Evolutionary conservation across 805 yeast genomes (phyloP), one percentile per base, ranked within the genome.

Genomic region (Saccharomycopsis capsularis): DNA sequence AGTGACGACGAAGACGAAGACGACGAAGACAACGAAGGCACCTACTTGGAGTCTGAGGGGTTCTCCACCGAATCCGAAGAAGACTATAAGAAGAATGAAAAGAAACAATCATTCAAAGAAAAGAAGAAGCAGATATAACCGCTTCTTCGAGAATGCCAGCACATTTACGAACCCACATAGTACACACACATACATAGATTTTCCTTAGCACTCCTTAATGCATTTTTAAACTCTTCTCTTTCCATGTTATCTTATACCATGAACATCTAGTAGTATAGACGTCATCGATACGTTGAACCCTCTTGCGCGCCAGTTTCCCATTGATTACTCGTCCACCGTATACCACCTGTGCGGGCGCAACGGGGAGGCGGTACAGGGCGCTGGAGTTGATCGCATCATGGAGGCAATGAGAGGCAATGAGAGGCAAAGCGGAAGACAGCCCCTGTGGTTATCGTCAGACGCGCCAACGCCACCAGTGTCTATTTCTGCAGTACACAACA

Each of bases 1-100:
- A 82, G 91, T 62, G 97, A 90, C 50, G 83, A 78, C 53, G 97
- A 90, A 60, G 77, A 73, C 21, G 90, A 81, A 22, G 60, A 55
- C 2, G 65, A 62, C 25, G 58, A 60, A 37, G 51, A 57, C 15
- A 39, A 42, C 3, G 44, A 16, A 21, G 42, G 16, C 7, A 15
- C 11, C 29, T 19, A 38, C n/a, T 18, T 13, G 6, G 41, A 18
- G 13, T 43, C 39, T 40, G 52, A 51, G 15, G 55, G 53, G 6
- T 52, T 42, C 24, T 43, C 48, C 19, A 48, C 50, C 3, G 55
- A 48, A 7, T 37, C 36, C 15, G 50, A 38, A 11, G 50, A 41
- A 30, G 41, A 27, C 32, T 7, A 27, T 7, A 27, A 27, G 32
- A 27, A 27, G 13, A 13, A 7, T 7, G 13, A 7, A 27, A 27